Percentiles rank a stretch among this genome's conserved stretches.
Conservation (phyloP, 2,329 filamentous ascomycete genomes). For the Fusarium newnesense region DNA sequence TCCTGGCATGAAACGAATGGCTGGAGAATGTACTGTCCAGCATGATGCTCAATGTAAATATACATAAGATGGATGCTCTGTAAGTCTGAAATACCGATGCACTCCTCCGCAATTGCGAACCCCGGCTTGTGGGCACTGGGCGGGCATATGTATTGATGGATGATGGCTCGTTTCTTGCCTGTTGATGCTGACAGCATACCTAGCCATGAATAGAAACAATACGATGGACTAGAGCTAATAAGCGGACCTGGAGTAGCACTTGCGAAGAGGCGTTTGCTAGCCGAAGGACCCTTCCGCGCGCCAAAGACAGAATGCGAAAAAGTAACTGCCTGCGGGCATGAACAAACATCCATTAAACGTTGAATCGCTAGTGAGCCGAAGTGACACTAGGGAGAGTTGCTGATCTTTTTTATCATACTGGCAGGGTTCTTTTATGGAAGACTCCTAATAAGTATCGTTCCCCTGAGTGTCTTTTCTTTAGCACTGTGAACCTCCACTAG, state of each 20-base stretch:
- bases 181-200: conserved; percentile 1
- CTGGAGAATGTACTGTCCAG: conserved; percentile 2
- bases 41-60: not conserved
- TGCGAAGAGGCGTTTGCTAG: conserved; percentile 2
- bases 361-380: not conserved
- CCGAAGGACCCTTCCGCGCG: conserved; percentile 11
- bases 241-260: conserved; percentile 15
- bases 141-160: not conserved
- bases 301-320: not conserved
- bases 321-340: not conserved
- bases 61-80: conserved; percentile 12
- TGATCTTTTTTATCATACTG: conserved; percentile 25
- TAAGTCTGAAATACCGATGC: not conserved
- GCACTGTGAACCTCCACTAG: conserved; percentile 29
- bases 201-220: conserved; percentile 36
- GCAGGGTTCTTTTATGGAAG: conserved; percentile 11
- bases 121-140: conserved; percentile 15
- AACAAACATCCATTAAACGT: not conserved
- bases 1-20: conserved; percentile 3
- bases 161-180: conserved; percentile 7
- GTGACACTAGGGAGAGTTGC: conserved; percentile 8
- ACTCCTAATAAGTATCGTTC: not conserved
- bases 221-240: conserved; percentile 6
- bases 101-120: conserved; percentile 4
- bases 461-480: conserved; percentile 10